Conservation (phyloP, 768 basidiomycete species). For the Strobilomyces dryophilus region DNA sequence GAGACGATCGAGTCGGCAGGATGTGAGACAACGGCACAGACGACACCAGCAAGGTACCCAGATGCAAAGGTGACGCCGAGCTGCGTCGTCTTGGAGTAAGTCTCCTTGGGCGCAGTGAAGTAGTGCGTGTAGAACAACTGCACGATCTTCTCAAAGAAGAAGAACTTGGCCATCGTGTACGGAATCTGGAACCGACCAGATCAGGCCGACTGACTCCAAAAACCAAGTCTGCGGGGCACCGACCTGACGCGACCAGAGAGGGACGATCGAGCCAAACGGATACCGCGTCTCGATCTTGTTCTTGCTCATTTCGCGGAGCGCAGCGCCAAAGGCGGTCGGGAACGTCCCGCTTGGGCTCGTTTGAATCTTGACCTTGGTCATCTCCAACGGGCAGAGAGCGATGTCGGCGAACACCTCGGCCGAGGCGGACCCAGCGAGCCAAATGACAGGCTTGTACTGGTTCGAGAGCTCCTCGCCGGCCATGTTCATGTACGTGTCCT, state of each 20-base stretch:
- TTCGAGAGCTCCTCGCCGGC: slow-evolving; percentile 77
- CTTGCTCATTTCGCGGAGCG: slow-evolving; percentile 64
- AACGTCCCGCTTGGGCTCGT: slow-evolving; percentile 72
- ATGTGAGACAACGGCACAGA: slow-evolving; percentile 95
- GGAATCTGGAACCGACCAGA: slow-evolving; percentile 59
- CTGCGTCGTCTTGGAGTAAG: slow-evolving; percentile 77
- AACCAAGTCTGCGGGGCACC: neutral
- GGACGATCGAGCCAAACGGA: slow-evolving; percentile 82
- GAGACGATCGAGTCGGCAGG: slow-evolving; percentile 93
- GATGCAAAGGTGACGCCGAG: slow-evolving; percentile 87
- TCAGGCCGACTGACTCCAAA: too few species aligned
- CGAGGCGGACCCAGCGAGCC: slow-evolving; percentile 91
- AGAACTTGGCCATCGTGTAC: slow-evolving; percentile 99
- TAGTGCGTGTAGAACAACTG: slow-evolving; percentile 85
- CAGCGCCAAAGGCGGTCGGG: slow-evolving; percentile 71
- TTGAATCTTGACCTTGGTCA: slow-evolving; percentile 91
- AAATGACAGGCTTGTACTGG: slow-evolving; percentile 86
- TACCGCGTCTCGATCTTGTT: slow-evolving; percentile 70
- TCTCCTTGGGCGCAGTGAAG: slow-evolving; percentile 73
- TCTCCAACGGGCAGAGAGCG: slow-evolving; percentile 92
- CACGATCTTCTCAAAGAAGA: slow-evolving; percentile 89
- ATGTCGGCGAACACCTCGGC: slow-evolving; percentile 96
- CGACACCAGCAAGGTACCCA: slow-evolving; percentile 88
- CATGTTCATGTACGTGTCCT: slow-evolving; percentile 86
- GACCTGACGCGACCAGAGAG: slow-evolving; percentile 87